Evolutionary conservation across 2,329 filamentous ascomycete species (phyloP).

Genomic region (Juglanconis oblonga): DNA sequence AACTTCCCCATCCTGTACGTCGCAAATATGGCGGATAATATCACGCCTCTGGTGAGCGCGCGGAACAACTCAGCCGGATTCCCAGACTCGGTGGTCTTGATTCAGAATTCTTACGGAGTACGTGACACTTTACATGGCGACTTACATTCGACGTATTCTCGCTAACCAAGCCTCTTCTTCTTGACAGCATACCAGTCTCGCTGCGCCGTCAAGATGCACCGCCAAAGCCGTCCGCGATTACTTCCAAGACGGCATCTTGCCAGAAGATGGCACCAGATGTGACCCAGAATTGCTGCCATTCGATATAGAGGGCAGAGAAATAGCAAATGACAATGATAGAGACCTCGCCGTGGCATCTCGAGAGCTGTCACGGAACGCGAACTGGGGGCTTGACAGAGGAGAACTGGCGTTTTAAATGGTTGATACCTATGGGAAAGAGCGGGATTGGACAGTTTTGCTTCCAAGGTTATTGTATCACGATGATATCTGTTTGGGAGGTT

Average conservation of each 20-base stretch:
- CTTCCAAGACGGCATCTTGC: slow-evolving; percentile 45
- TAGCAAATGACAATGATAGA: background rate
- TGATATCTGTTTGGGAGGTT: background rate
- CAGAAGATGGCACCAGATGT: slow-evolving; percentile 42
- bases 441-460: background rate
- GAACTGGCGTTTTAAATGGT: background rate
- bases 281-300: slow-evolving; percentile 44
- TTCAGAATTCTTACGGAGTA: slow-evolving; percentile 51
- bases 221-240: slow-evolving; percentile 39
- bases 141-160: too few relatives aligned
- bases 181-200: slow-evolving; percentile 46
- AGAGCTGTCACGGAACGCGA: slow-evolving; percentile 13
- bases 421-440: background rate
- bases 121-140: slow-evolving; percentile 20
- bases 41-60: slow-evolving; percentile 42
- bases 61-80: slow-evolving; percentile 43
- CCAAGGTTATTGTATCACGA: too few relatives aligned
- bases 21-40: slow-evolving; percentile 40
- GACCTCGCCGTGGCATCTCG: slow-evolving; percentile 13
- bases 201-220: slow-evolving; percentile 43
- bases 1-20: slow-evolving; percentile 43
- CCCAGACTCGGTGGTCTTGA: slow-evolving; percentile 41
- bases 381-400: background rate
- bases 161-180: background rate
- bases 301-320: slow-evolving; percentile 20